Base-by-base conservation (phyloP, 2,329 filamentous ascomycete species). In the Aureobasidium melanogenum region DNA sequence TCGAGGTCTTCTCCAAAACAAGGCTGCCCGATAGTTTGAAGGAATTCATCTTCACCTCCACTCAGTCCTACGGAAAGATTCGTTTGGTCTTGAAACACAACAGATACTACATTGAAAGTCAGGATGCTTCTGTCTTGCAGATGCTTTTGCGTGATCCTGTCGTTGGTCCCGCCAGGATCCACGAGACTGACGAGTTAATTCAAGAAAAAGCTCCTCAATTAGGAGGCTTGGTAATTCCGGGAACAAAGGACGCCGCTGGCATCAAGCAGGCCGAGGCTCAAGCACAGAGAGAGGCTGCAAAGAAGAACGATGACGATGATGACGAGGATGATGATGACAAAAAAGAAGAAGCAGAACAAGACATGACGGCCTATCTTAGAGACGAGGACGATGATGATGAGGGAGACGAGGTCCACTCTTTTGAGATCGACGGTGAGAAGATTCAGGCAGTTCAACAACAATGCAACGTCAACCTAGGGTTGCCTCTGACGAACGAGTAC, bases 81-180 rank as follows among this genome's bases (percentile, higher is more conserved):
- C 94, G 96, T 73, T 84, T 97, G 58, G 94, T 97, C 47, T 75
- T 97, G 65, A 96, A 96, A 73, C 89, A 97, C 69, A 97, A 93
- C 64, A 89, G 90, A 66, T 97, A 96, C 74, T 97, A 88, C 68
- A 86, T 97, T 64, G 94, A 99, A 75, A 97, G 89, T 69, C 87
- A 89, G 22, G 93, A 97, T 73, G 88, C 91, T 14, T 82, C 86
- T 12, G 89, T 97, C 71, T 80, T 97, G 62, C 91, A 96, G 73
- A 88, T 83, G 69, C 80, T 97, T n/a, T 80, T 97, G 38, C 86
- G 88, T 69, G 93, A 97, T 72, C 82, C 85, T 15, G 83, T 89
- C 57, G 96, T 99, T 62, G 88, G 89, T 0, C 83, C 86, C 19
- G 85, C 90, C 58, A 84, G 92, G 61, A 83, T 95, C 3, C 88